Conservation (phyloP, 208 protist species). For the Tritrichomonas foetus region DNA sequence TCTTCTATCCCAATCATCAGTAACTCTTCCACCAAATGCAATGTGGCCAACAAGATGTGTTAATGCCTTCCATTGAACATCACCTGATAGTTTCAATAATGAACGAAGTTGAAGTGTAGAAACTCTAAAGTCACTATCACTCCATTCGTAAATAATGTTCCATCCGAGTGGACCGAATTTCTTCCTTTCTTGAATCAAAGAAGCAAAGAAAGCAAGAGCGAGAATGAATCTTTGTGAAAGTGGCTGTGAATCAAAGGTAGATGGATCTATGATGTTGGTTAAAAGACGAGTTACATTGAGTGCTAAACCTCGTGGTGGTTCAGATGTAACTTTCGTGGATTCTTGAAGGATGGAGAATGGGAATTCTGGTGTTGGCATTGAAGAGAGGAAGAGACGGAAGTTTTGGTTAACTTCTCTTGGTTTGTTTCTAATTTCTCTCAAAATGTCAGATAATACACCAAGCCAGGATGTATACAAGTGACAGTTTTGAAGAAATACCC, state of each 20-base stretch:
- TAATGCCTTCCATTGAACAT: slow-evolving; percentile 90
- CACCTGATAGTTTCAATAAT: slow-evolving; percentile 82
- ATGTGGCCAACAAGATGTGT: slow-evolving; percentile 94
- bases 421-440: slow-evolving; percentile 64
- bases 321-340: slow-evolving; percentile 91
- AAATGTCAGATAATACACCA: slow-evolving; percentile 72
- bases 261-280: slow-evolving; percentile 63
- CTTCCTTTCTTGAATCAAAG: slow-evolving; percentile 68
- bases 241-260: slow-evolving; percentile 44
- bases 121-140: slow-evolving; percentile 86
- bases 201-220: slow-evolving; percentile 91
- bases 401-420: slow-evolving; percentile 63
- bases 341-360: slow-evolving; percentile 91
- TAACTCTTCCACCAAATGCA: slow-evolving; percentile 94
- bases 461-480: slow-evolving; percentile 77
- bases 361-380: slow-evolving; percentile 84
- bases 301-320: slow-evolving; percentile 75
- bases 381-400: slow-evolving; percentile 95
- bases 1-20: slow-evolving; percentile 86
- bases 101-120: slow-evolving; percentile 79
- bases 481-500: slow-evolving; percentile 92
- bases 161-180: slow-evolving; percentile 89
- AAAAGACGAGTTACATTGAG: slow-evolving; percentile 89
- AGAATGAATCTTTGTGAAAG: slow-evolving; percentile 76
- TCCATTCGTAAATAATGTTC: slow-evolving; percentile 93